phyloP scores from a whole-genome alignment of 2,329 filamentous ascomycete species.

The Chaetothyriales sp. region DNA sequence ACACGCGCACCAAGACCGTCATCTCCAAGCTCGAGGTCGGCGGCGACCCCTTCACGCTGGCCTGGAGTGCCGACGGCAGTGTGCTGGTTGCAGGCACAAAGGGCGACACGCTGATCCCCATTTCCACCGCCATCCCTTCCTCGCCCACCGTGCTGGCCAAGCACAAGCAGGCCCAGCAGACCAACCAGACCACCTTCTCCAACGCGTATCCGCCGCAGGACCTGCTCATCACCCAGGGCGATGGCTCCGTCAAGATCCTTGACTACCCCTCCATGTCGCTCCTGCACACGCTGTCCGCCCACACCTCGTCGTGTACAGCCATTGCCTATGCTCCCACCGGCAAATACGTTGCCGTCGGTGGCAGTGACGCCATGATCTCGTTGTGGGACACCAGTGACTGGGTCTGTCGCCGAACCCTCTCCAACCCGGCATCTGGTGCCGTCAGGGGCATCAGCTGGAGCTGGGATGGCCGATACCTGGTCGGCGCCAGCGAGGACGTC shows the following conservation, averaged over 20 bases:
- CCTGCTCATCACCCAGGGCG: slow-evolving; percentile 40
- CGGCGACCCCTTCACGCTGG: slow-evolving; percentile 35
- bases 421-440: slow-evolving; percentile 31
- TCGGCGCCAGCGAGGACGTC: slow-evolving; percentile 35
- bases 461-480: slow-evolving; percentile 37
- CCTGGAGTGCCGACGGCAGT: slow-evolving; percentile 36
- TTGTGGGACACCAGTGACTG: slow-evolving; percentile 40
- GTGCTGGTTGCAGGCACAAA: slow-evolving; percentile 35
- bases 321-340: slow-evolving; percentile 34
- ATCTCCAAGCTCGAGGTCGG: slow-evolving; percentile 36
- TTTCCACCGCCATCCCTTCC: slow-evolving; percentile 29
- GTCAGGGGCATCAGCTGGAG: slow-evolving; percentile 37
- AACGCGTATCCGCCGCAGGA: slow-evolving; percentile 30
- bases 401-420: slow-evolving; percentile 36
- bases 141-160: slow-evolving; percentile 27
- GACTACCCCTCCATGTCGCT: slow-evolving; percentile 33
- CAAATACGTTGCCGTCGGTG: slow-evolving; percentile 36
- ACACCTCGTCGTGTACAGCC: slow-evolving; percentile 36
- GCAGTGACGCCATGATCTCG: slow-evolving; percentile 36
- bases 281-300: slow-evolving; percentile 34
- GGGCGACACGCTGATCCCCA: slow-evolving; percentile 35
- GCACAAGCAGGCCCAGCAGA: slow-evolving; percentile 34
- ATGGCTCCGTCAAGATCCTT: slow-evolving; percentile 36
- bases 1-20: slow-evolving; percentile 36
- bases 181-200: slow-evolving; percentile 36